Base-by-base conservation (phyloP, 306 rosid species). In the Cucurbita moschata region DNA sequence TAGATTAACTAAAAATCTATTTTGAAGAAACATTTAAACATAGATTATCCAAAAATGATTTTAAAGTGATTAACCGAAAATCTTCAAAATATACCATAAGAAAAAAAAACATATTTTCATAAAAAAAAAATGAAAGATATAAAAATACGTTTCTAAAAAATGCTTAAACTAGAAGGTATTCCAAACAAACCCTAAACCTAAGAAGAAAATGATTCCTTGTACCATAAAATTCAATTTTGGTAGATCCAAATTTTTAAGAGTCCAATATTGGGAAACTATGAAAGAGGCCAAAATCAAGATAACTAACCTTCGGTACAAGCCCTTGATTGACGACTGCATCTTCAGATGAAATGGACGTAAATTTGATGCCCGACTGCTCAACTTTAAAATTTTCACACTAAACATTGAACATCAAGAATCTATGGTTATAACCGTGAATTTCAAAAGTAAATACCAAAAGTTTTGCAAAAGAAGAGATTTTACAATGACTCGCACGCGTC, bases 401-500 rank as follows among this genome's bases (percentile, higher is more conserved):
- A 62, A 62, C 53, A 75, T 52, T 60, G 43, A 18, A 16, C 67
- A 51, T 72, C 51, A 43, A 64, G 47, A 54, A 78, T 8, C 50
- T 55, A 76, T 83, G 62, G 76, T 12, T 10, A 30, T 1, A 49
- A 11, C 60, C 38, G 19, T 58, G 16, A 12, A 43, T 50, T 40
- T 74, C 16, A 65, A 2, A 43, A 14, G 21, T 58, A 56, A 74
- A 56, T 56, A 56, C 51, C 52, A 16, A 37, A 73, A 56, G 12
- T 60, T 42, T 19, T 23, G 35, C 44, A 54, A 71, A 67, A 76
- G 74, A 4, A 23, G 78, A 76, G 76, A 77, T 54, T 76, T 84
- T 80, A 93, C 98, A 96, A 71, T 84, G 77, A 79, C 90, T 86
- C 87, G 86, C 75, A 93, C 97, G 49, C 96, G 96, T 57, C 98